Percentiles rank a stretch among this genome's conserved stretches.
These are phyloP conservation scores for Solanum hybrid DNA, from an alignment of 305 asterid species.

Conservation along the genomic window DNA sequence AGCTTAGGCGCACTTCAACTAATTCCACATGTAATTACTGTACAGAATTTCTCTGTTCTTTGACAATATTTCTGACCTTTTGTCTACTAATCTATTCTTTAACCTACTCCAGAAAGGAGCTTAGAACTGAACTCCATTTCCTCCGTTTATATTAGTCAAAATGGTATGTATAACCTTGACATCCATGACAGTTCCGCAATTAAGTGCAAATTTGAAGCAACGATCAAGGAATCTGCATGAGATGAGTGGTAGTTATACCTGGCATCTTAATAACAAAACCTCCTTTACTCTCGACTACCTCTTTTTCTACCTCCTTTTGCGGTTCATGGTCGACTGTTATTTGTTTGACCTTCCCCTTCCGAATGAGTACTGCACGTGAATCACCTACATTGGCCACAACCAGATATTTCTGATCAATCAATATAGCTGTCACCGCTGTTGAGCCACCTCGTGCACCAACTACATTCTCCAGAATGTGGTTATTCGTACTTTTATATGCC, in stretches of 20 bases:
- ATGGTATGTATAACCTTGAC: neutral
- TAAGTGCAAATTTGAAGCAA: neutral
- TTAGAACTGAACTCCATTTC: neutral
- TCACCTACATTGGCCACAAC: constrained; percentile 46
- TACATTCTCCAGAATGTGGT: constrained; percentile 23
- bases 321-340: constrained; percentile 37
- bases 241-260: constrained; percentile 9
- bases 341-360: constrained; percentile 19
- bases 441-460: constrained; percentile 36
- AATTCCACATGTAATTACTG: neutral
- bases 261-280: constrained; percentile 29
- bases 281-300: constrained; percentile 32
- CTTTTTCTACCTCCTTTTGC: constrained; percentile 24
- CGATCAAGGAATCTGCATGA: neutral
- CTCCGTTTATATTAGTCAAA: neutral
- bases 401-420: constrained; percentile 24
- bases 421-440: constrained; percentile 38
- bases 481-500: constrained; percentile 24
- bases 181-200: neutral
- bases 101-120: neutral
- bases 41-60: neutral
- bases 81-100: neutral
- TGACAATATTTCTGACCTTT: neutral
- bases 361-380: constrained; percentile 30
- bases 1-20: neutral